Evolutionary conservation across 1,139 yeast genomes (phyloP).

Genomic region (Trichomonascaceae sp.): DNA sequence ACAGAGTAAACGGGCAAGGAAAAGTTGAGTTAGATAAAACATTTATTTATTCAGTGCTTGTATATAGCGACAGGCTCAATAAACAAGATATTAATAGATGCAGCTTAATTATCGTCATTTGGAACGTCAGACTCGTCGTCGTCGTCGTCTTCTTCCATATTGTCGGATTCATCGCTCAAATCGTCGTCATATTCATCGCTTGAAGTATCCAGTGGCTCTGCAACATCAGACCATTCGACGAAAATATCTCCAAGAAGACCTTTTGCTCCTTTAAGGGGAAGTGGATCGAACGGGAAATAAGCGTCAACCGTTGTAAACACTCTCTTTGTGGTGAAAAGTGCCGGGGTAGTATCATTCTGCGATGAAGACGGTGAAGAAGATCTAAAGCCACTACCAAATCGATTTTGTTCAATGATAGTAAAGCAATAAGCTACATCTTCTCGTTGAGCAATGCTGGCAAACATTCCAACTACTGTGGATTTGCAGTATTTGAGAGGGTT

Average conservation of each 20-base stretch:
- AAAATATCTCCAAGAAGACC: slow-evolving; percentile 49
- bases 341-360: slow-evolving; percentile 15
- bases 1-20: neutral
- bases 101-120: slow-evolving; percentile 11
- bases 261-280: slow-evolving; percentile 61
- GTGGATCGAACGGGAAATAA: slow-evolving; percentile 93
- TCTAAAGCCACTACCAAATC: slow-evolving; percentile 48
- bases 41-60: neutral
- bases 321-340: slow-evolving; percentile 43
- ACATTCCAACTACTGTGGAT: slow-evolving; percentile 87
- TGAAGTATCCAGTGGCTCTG: slow-evolving; percentile 55
- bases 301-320: slow-evolving; percentile 86
- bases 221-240: slow-evolving; percentile 77
- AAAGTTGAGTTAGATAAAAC: neutral
- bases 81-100: neutral
- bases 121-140: slow-evolving; percentile 18
- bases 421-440: slow-evolving; percentile 90
- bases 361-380: slow-evolving; percentile 12
- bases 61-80: neutral
- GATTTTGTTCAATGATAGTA: slow-evolving; percentile 86
- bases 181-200: slow-evolving; percentile 33
- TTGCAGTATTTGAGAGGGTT: slow-evolving; percentile 93
- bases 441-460: slow-evolving; percentile 87
- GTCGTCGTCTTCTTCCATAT: slow-evolving; percentile 8
- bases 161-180: slow-evolving; percentile 15